Evolutionary conservation across 2,329 filamentous ascomycete genomes (phyloP).

Genomic region (Dothideomycetes sp.): DNA sequence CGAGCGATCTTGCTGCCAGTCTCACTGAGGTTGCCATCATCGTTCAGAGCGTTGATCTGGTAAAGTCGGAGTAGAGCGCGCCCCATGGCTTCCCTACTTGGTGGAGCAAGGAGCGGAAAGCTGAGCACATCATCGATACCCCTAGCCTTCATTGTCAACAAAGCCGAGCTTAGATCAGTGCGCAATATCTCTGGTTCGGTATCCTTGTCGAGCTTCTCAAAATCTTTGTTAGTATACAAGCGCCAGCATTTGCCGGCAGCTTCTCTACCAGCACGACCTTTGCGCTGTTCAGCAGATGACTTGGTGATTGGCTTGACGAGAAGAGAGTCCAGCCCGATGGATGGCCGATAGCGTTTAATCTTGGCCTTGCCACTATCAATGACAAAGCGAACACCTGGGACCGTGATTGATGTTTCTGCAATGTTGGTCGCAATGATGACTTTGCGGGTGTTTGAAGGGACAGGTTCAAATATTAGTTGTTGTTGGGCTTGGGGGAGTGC

Average conservation of each 20-base stretch:
- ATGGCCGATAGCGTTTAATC: conserved; percentile 77
- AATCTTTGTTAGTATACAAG: conserved; percentile 74
- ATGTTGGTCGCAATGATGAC: conserved; percentile 93
- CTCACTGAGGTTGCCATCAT: conserved; percentile 61
- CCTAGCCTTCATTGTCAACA: conserved; percentile 87
- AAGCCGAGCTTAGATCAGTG: conserved; percentile 74
- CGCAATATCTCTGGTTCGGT: conserved; percentile 83
- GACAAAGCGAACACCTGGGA: conserved; percentile 83
- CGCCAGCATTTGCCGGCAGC: conserved; percentile 81
- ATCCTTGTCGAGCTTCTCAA: conserved; percentile 55
- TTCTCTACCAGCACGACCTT: conserved; percentile 88
- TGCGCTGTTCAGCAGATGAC: conserved; percentile 83
- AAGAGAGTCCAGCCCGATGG: conserved; percentile 80
- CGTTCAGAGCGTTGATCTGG: conserved; percentile 63
- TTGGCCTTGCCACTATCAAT: conserved; percentile 92
- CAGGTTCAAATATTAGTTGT: conserved; percentile 71
- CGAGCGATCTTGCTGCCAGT: conserved; percentile 67
- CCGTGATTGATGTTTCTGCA: conserved; percentile 95
- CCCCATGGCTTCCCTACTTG: conserved; percentile 65
- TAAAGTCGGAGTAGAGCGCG: conserved; percentile 74
- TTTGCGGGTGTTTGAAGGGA: conserved; percentile 67
- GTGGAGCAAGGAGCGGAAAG: conserved; percentile 79
- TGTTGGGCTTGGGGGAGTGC: conserved; percentile 80
- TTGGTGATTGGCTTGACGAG: conserved; percentile 84
- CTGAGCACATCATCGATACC: conserved; percentile 70